phyloP scores from a whole-genome alignment of 169 alveolate species.

The Plasmodium yoelii region DNA sequence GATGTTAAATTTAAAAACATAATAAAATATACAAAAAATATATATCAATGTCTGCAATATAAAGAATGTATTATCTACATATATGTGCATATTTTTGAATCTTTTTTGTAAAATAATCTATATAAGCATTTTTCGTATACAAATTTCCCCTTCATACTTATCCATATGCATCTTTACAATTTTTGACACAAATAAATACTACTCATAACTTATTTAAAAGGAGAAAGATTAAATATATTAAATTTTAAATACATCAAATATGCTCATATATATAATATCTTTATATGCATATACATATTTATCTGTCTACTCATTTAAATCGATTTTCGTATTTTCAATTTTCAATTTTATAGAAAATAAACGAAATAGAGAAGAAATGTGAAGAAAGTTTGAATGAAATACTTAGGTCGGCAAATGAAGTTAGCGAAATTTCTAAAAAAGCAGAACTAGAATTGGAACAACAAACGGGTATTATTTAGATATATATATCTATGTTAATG shows the following conservation, averaged over 20 bases:
- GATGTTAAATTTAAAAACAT: constrained; percentile 38
- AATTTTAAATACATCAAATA: neutral
- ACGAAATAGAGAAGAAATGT: constrained; percentile 71
- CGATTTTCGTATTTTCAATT: neutral
- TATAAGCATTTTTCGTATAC: neutral
- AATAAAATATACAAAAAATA: constrained; percentile 2
- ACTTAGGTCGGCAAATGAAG: constrained; percentile 74
- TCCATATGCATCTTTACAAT: neutral
- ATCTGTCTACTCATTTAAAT: neutral
- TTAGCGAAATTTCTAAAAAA: constrained; percentile 72
- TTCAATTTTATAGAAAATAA: constrained; percentile 53
- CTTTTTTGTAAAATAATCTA: too few relatives aligned
- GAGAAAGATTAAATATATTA: neutral
- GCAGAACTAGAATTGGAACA: constrained; percentile 75
- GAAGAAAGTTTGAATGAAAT: constrained; percentile 77
- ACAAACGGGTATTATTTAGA: constrained; percentile 65
- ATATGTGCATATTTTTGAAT: neutral
- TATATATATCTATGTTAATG: neutral
- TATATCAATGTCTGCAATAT: constrained; percentile 7
- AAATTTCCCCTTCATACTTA: neutral
- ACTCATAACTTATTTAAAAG: neutral
- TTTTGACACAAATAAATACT: too few relatives aligned
- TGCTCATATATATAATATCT: too few relatives aligned
- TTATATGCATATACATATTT: neutral
- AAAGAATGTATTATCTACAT: neutral